Evolutionary conservation across 2,329 filamentous ascomycete species (phyloP).

Genomic region (Aspergillus fischeri): DNA sequence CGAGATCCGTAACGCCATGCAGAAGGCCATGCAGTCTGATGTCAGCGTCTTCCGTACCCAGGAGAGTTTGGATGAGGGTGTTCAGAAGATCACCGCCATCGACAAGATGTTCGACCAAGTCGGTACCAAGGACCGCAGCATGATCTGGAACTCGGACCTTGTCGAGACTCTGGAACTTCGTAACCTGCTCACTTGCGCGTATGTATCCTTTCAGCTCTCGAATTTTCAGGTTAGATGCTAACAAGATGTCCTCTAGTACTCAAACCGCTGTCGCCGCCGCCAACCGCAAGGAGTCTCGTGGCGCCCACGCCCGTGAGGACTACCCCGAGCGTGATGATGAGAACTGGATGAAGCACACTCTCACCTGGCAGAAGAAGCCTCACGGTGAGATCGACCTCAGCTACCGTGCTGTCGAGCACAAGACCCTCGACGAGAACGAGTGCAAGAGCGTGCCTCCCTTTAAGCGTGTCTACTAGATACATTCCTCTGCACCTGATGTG

Average conservation of each 20-base stretch:
- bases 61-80: constrained; percentile 89
- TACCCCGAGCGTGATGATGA: constrained; percentile 91
- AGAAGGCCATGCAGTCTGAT: constrained; percentile 97
- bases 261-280: constrained; percentile 90
- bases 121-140: constrained; percentile 95
- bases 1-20: constrained; percentile 87
- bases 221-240: constrained; percentile 9
- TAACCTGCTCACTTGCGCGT: constrained; percentile 95
- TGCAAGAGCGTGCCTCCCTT: constrained; percentile 96
- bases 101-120: constrained; percentile 76
- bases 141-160: constrained; percentile 99
- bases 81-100: constrained; percentile 78
- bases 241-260: constrained; percentile 47
- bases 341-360: constrained; percentile 99
- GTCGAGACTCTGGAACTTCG: constrained; percentile 94
- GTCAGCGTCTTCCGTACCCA: constrained; percentile 96
- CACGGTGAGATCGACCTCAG: constrained; percentile 81
- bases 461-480: constrained; percentile 60
- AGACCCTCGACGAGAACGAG: constrained; percentile 89
- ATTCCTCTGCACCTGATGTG: not conserved
- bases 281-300: constrained; percentile 94
- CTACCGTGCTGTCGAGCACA: constrained; percentile 78
- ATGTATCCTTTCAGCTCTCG: constrained; percentile 44
- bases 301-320: constrained; percentile 95
- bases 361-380: constrained; percentile 90